These are phyloP conservation scores for Colletotrichum sp. DNA, from an alignment of 2,329 filamentous ascomycete species.

Conservation along the genomic window DNA sequence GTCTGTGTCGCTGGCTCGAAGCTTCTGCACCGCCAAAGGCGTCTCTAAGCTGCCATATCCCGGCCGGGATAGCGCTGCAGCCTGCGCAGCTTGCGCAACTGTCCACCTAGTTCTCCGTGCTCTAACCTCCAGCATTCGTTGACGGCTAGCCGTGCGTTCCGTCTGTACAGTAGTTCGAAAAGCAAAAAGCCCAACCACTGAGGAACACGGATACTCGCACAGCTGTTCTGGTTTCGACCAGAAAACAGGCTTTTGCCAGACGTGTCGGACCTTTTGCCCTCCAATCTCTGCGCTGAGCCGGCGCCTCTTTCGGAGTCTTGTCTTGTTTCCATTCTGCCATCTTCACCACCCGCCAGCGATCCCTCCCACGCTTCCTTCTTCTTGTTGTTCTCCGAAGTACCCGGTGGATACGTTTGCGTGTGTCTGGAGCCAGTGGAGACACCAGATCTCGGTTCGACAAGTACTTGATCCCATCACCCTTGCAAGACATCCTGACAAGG, in stretches of 20 bases:
- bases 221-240: constrained; percentile 5
- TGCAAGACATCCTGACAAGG: constrained; percentile 7
- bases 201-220: constrained; percentile 7
- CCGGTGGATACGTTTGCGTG: constrained; percentile 9
- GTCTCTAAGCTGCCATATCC: not conserved
- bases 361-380: not conserved
- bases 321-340: constrained; percentile 10
- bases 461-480: constrained; percentile 10
- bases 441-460: constrained; percentile 14
- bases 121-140: not conserved
- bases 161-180: not conserved
- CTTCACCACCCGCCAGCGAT: constrained; percentile 2
- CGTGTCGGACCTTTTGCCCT: constrained; percentile 6
- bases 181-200: not conserved
- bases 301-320: constrained; percentile 7
- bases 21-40: not conserved
- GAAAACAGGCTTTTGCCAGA: constrained; percentile 15
- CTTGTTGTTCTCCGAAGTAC: constrained; percentile 3
- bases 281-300: constrained; percentile 3
- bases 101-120: not conserved
- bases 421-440: constrained; percentile 15
- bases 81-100: not conserved
- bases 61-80: not conserved
- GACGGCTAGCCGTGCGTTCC: constrained; percentile 19
- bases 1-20: not conserved